Evolutionary conservation across 2,329 filamentous ascomycete genomes (phyloP), one percentile per base, ranked within the genome.

Genomic region (Arthrobotrys sinensis): DNA sequence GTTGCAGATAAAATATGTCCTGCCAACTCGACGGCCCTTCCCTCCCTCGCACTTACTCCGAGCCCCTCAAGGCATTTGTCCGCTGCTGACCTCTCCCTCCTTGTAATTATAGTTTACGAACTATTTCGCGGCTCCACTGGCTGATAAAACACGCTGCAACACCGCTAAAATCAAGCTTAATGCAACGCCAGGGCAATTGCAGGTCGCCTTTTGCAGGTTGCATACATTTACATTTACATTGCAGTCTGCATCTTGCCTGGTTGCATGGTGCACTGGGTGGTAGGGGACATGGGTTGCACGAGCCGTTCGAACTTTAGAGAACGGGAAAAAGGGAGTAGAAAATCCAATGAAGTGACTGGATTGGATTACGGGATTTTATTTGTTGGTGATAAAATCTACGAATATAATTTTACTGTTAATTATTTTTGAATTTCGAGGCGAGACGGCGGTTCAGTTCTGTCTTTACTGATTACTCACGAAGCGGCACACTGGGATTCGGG

Each of bases 201-300:
- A 73, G 62, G 43, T 46, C 48, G 53, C 66, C 28, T 50, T 24
- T 24, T 43, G 38, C 68, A 72, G 57, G 45, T 60, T 34, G 34
- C 36, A 43, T 60, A 63, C 34, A 60, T 63, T 62, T 62, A 62
- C 68, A 72, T 36, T 38, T 57, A 24, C 19, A 24, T 55, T 43
- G 60, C 43, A 64, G 40, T 12, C 46, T 72, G 68, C 57, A 55
- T 53, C 28, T 64, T 55, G 68, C 68, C 68, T 57, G 67, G 43
- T 46, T 65, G 68, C 57, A 63, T 46, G 36, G 57, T 57, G 52
- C 32, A 57, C 52, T 32, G 52, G 52, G 52, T 55, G 24, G 24
- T 55, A 16, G 28, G 4, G 32, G n/a, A 60, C 53, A 60, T 60
- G 55, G 55, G 36, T 60, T 32, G 55, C 55, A 60, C 55, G 55